Conservation (phyloP, 1,284 basidiomycete species). For the Malassezia sp. region DNA sequence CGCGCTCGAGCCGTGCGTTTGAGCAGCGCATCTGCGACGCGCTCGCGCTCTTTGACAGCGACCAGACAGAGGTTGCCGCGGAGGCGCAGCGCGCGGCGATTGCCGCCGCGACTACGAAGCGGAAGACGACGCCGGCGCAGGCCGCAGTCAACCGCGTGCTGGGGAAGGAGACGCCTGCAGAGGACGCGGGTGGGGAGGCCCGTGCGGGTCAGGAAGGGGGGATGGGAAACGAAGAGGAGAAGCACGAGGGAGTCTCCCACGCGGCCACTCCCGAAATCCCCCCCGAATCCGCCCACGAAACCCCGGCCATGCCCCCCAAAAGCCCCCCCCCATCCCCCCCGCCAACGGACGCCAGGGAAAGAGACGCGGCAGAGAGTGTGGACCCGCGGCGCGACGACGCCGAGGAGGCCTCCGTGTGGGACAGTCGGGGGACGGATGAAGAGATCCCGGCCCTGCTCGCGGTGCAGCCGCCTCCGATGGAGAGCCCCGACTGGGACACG, state of each 20-base stretch:
- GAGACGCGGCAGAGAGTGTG: too few species aligned
- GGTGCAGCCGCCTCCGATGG: too few species aligned
- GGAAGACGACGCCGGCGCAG: conserved; percentile 12
- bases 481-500: too few species aligned
- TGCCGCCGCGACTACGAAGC: neutral
- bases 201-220: neutral
- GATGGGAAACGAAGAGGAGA: neutral
- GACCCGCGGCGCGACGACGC: too few species aligned
- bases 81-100: conserved; percentile 2
- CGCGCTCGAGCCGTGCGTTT: conserved; percentile 4
- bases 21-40: conserved; percentile 7
- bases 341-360: too few species aligned
- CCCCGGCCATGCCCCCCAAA: too few species aligned
- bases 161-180: neutral
- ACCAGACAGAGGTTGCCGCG: neutral
- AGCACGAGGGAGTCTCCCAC: neutral
- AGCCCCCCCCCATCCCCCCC: too few species aligned
- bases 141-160: conserved; percentile 7
- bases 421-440: too few species aligned
- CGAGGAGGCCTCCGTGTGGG: too few species aligned
- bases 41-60: conserved; percentile 4
- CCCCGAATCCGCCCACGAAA: neutral
- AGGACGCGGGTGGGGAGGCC: neutral
- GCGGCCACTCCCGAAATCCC: neutral
- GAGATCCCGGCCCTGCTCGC: too few species aligned